Percentiles rank a stretch among this genome's conserved stretches.
Conservation (phyloP, 116 monocot genomes). For the Papilionanthe hybrid region DNA sequence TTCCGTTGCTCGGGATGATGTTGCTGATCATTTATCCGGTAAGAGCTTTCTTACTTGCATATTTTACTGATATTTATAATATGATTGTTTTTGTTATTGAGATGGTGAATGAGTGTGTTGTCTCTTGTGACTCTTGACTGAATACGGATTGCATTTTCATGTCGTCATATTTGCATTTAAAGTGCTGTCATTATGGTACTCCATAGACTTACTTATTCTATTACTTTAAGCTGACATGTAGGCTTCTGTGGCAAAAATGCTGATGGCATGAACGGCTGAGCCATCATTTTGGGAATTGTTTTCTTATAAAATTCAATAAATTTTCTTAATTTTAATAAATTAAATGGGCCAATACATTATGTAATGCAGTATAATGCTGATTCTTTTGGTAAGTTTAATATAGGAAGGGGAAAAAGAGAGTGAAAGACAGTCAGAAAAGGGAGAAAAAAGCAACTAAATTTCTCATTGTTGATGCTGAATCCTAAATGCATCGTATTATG, state of each 20-base stretch:
- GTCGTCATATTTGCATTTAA: not conserved
- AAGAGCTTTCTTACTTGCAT: not conserved
- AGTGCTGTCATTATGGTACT: not conserved
- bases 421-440: not conserved
- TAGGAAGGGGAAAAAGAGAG: not conserved
- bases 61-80: not conserved
- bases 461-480: not conserved
- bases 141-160: not conserved
- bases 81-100: not conserved
- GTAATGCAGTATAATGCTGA: not conserved
- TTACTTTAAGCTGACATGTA: too few relatives aligned
- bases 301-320: not conserved
- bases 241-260: too few relatives aligned
- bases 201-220: not conserved
- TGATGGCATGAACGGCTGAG: not conserved
- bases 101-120: not conserved
- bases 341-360: not conserved
- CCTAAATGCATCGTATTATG: not conserved
- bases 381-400: not conserved
- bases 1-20: not conserved
- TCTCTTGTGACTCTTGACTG: not conserved
- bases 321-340: not conserved
- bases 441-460: not conserved
- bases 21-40: conserved; percentile 8
- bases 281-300: not conserved